Evolutionary conservation across 768 basidiomycete species (phyloP).

Genomic region (Podaxis sp.): DNA sequence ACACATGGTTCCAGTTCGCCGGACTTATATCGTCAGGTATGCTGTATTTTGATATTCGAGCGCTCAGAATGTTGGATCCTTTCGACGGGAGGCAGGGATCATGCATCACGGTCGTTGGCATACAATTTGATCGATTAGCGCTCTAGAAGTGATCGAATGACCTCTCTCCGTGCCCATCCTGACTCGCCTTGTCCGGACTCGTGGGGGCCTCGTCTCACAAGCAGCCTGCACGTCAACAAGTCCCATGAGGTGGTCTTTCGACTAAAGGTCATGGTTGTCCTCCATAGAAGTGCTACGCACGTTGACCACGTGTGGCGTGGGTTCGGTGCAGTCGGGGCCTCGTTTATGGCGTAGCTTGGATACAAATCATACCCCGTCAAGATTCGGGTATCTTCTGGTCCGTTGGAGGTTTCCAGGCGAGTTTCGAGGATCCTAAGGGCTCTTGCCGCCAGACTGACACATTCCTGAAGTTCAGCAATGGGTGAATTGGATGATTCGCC

Average conservation of each 20-base stretch:
- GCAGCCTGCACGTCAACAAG: slow-evolving; percentile 1
- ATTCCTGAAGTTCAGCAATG: not conserved
- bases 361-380: not conserved
- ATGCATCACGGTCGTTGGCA: too few relatives aligned
- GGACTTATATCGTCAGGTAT: too few relatives aligned
- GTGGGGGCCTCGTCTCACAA: not conserved
- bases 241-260: slow-evolving; percentile 2
- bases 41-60: too few relatives aligned
- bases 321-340: not conserved
- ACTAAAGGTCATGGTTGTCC: slow-evolving; percentile 1
- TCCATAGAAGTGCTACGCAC: slow-evolving; percentile 9
- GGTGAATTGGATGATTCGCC: not conserved
- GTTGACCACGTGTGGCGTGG: not conserved
- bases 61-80: too few relatives aligned
- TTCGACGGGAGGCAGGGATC: too few relatives aligned
- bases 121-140: not conserved
- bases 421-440: not conserved
- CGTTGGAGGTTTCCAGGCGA: not conserved
- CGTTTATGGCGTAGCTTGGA: slow-evolving; percentile 5
- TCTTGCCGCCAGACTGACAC: not conserved
- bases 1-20: too few relatives aligned
- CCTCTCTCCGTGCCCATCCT: slow-evolving; percentile 5
- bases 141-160: not conserved
- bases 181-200: not conserved
- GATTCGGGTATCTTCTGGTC: not conserved